These are phyloP conservation scores for Zea mays DNA, from an alignment of 176 grass and related monocot species.

Conservation along the genomic window Zm-B73-REFERENCE-NAM-5.0 NC_050100.1:27872501-27873000, in stretches of 20 bases:
- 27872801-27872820: slow-evolving; percentile 66
- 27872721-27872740: slow-evolving; percentile 10
- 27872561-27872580: background rate
- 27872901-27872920: slow-evolving; percentile 44
- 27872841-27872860: slow-evolving; percentile 53
- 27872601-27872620: background rate
- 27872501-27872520: background rate
- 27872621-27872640: background rate
- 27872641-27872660: background rate
- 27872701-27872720: slow-evolving; percentile 26
- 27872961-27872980: slow-evolving; percentile 34
- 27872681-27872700: background rate
- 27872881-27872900: slow-evolving; percentile 54
- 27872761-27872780: background rate
- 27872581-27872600: background rate
- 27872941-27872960: slow-evolving; percentile 37
- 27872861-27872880: slow-evolving; percentile 55
- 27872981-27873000: slow-evolving; percentile 53
- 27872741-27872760: slow-evolving; percentile 15
- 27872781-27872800: slow-evolving; percentile 37
- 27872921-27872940: slow-evolving; percentile 50
- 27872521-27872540: background rate
- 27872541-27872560: background rate
- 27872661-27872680: slow-evolving; percentile 31
- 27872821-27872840: slow-evolving; percentile 51